Base-by-base conservation (phyloP, 2,329 filamentous ascomycete genomes). In the Microcera coccophila region DNA sequence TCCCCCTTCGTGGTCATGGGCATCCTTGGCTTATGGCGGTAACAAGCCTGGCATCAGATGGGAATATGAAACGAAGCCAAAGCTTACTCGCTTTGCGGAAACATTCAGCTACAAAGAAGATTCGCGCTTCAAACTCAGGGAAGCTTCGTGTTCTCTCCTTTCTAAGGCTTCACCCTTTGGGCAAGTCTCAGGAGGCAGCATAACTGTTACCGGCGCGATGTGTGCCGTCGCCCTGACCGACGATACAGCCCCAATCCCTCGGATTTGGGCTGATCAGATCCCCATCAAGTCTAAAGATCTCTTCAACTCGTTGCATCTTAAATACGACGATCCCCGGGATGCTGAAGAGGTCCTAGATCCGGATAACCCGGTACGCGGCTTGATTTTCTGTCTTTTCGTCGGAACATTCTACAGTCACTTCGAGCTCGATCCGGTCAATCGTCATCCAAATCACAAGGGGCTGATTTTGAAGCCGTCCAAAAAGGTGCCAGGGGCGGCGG, bases 11-110 rank as follows among this genome's bases (percentile, higher is more conserved):
- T 35, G 33, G 33, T 35, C 33, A n/a, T 35, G 33, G 33, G 33
- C 33, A n/a, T 35, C 33, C 33, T 16, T 35, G 10, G 33, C n/a
- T 12, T 20, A 35, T 20, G 33, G 33, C 11, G 17, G 7, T 12
- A 17, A 16, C 8, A 9, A 8, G 5, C 16, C 4, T 8, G 33
- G 33, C 5, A 18, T 35, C 15, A 18, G 33, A 20, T 35, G 33
- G 33, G 33, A 35, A n/a, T 35, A 19, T 17, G 33, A 35, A n/a
- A 35, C 33, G 33, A 35, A 35, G 33, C 33, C 33, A 9, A 35
- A n/a, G 33, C 33, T 35, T 20, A 8, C 33, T 9, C 5, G n/a
- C 5, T 35, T 10, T 5, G 33, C 33, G 10, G 33, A 35, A 35
- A 18, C 17, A 18, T 35, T 35, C 33, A 35, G 5, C 16, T 35